Conservation (phyloP, 352 stramenopile genomes). For the Bremia lactucae region DNA sequence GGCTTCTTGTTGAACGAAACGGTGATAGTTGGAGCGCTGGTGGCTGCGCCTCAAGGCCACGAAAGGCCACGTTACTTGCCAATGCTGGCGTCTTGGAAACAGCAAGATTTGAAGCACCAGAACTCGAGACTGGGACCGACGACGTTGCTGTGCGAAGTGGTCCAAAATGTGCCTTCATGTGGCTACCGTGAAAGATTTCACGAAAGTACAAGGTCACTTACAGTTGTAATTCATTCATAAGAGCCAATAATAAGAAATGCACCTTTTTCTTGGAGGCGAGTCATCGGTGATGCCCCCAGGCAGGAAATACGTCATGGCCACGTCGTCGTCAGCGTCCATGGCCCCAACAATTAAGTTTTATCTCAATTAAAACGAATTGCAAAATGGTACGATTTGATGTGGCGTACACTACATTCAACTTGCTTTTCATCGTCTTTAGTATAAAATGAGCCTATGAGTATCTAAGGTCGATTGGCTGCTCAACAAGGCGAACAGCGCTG, state of each 20-base stretch:
- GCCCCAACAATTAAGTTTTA: too few relatives aligned
- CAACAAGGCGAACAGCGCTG: too few relatives aligned
- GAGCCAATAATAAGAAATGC: too few relatives aligned
- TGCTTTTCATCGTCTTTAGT: too few relatives aligned
- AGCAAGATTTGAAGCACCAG: too few relatives aligned
- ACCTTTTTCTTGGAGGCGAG: constrained; percentile 64
- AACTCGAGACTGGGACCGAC: not conserved
- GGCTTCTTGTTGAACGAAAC: constrained; percentile 10
- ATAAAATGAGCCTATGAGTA: too few relatives aligned
- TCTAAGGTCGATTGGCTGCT: too few relatives aligned
- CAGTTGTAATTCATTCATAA: not conserved
- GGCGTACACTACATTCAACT: too few relatives aligned
- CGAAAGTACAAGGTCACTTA: constrained; percentile 4
- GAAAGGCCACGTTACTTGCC: constrained; percentile 17
- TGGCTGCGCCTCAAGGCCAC: constrained; percentile 9
- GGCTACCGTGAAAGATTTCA: constrained; percentile 8
- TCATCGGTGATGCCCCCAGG: constrained; percentile 78
- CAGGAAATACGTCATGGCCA: constrained; percentile 70
- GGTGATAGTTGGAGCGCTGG: constrained; percentile 16
- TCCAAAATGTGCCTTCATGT: constrained; percentile 31
- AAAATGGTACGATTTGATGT: too few relatives aligned
- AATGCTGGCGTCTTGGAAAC: constrained; percentile 4
- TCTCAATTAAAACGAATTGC: not conserved
- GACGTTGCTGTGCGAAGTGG: constrained; percentile 21
- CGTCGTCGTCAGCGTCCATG: constrained; percentile 48